A percentile compares a stretch with the other conserved stretches of the same genome.
Evolutionary conservation across 768 basidiomycete species (phyloP).

Genomic region (Naematelia aurantialba): DNA sequence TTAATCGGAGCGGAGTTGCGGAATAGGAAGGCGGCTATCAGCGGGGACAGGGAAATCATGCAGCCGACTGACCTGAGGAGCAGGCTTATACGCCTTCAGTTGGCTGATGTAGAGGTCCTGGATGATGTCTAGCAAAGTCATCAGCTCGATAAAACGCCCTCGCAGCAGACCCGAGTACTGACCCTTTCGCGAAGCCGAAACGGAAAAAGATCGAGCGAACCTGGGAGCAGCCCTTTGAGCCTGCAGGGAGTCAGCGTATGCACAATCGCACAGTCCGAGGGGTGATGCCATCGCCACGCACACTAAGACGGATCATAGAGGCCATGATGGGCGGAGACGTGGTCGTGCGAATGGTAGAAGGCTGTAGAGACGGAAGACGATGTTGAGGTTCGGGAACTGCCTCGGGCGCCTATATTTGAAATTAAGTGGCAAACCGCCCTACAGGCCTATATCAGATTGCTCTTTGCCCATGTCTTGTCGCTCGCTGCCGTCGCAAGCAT

Average conservation of each 20-base stretch:
- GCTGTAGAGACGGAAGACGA: conserved; percentile 1
- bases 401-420: neutral
- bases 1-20: neutral
- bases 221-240: conserved; percentile 36
- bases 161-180: conserved; percentile 15
- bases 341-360: neutral
- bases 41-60: neutral
- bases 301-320: conserved; percentile 38
- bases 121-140: conserved; percentile 67
- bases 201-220: conserved; percentile 48
- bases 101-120: conserved; percentile 89
- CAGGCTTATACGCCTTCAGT: conserved; percentile 82
- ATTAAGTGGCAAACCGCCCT: too few relatives aligned
- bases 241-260: conserved; percentile 13
- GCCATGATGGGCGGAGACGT: conserved; percentile 26
- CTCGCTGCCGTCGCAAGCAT: too few relatives aligned
- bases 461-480: too few relatives aligned
- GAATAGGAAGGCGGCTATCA: neutral
- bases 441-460: too few relatives aligned
- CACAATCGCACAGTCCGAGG: neutral
- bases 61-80: conserved; percentile 60
- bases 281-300: conserved; percentile 13
- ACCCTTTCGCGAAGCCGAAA: conserved; percentile 51
- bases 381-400: neutral
- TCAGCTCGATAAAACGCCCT: too few relatives aligned